Conservation (phyloP, 2,329 filamentous ascomycete species). For the Epichloe amarillans region DNA sequence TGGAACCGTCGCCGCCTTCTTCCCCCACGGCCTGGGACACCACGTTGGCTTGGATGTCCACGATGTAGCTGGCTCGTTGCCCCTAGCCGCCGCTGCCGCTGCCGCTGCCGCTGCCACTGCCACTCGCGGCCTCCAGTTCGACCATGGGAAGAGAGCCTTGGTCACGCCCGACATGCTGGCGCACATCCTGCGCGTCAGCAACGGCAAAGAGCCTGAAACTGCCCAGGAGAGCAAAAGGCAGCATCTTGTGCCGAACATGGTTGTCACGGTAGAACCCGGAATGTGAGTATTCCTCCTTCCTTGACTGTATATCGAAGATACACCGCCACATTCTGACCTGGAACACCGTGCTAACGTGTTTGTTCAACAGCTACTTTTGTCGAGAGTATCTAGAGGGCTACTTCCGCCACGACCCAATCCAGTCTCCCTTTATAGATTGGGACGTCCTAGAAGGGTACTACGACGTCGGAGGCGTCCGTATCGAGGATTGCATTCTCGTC, state of each 20-base stretch:
- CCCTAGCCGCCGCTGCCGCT: conserved; percentile 22
- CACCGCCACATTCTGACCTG: neutral
- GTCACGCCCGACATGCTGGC: conserved; percentile 24
- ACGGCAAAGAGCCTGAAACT: conserved; percentile 7
- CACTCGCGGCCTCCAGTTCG: conserved; percentile 16
- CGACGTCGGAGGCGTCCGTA: conserved; percentile 74
- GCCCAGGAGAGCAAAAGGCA: conserved; percentile 18
- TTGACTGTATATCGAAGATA: neutral
- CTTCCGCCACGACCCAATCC: conserved; percentile 44
- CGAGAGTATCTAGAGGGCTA: conserved; percentile 58
- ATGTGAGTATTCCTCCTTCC: conserved; percentile 30
- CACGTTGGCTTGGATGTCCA: conserved; percentile 54
- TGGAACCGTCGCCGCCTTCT: conserved; percentile 47
- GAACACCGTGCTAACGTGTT: neutral
- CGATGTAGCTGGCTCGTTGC: conserved; percentile 33
- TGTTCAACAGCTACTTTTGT: conserved; percentile 54
- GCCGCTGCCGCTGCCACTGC: conserved; percentile 11
- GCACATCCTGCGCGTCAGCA: conserved; percentile 1
- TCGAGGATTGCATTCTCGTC: conserved; percentile 82
- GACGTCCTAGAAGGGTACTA: conserved; percentile 56
- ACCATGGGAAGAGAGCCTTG: conserved; percentile 27
- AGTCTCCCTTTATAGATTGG: conserved; percentile 51
- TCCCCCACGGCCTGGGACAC: conserved; percentile 50
- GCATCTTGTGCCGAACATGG: conserved; percentile 45
- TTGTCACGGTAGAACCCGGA: conserved; percentile 71